Conservation (phyloP, 1,284 basidiomycete species). For the Gomphus sp. region DNA sequence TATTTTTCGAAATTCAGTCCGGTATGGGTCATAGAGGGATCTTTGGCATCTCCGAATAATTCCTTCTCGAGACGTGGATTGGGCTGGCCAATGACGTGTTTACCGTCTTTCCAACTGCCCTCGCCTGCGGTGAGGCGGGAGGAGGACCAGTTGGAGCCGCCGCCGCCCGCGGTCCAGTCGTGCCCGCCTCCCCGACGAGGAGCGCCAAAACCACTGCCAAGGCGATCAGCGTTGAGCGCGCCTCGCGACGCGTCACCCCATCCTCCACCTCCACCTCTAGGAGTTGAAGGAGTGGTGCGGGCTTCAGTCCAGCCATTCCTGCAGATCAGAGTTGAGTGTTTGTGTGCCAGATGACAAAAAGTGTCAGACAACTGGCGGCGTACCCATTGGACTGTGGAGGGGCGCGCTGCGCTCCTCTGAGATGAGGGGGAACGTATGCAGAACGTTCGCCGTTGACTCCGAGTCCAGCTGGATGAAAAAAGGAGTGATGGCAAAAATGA, state of each 20-base stretch:
- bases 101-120: slow-evolving; percentile 86
- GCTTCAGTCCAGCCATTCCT: slow-evolving; percentile 70
- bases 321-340: slow-evolving; percentile 11
- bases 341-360: background rate
- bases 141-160: slow-evolving; percentile 21
- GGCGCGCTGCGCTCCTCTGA: slow-evolving; percentile 76
- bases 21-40: slow-evolving; percentile 81
- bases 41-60: slow-evolving; percentile 85
- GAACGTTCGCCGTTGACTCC: slow-evolving; percentile 65
- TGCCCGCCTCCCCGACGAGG: slow-evolving; percentile 27
- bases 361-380: slow-evolving; percentile 14
- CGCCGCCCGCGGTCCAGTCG: slow-evolving; percentile 27
- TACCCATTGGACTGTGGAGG: slow-evolving; percentile 52
- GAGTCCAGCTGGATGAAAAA: slow-evolving; percentile 43
- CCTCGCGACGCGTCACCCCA: slow-evolving; percentile 28
- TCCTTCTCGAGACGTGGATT: slow-evolving; percentile 92
- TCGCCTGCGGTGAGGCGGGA: slow-evolving; percentile 37
- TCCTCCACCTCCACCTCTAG: slow-evolving; percentile 17
- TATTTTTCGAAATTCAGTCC: slow-evolving; percentile 99
- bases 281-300: slow-evolving; percentile 43
- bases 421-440: slow-evolving; percentile 90
- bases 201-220: slow-evolving; percentile 19
- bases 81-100: slow-evolving; percentile 72
- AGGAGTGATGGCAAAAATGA: background rate
- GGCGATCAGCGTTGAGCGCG: slow-evolving; percentile 34